Evolutionary conservation across 768 basidiomycete genomes (phyloP).

Genomic region (Rhizopogon roseolus): DNA sequence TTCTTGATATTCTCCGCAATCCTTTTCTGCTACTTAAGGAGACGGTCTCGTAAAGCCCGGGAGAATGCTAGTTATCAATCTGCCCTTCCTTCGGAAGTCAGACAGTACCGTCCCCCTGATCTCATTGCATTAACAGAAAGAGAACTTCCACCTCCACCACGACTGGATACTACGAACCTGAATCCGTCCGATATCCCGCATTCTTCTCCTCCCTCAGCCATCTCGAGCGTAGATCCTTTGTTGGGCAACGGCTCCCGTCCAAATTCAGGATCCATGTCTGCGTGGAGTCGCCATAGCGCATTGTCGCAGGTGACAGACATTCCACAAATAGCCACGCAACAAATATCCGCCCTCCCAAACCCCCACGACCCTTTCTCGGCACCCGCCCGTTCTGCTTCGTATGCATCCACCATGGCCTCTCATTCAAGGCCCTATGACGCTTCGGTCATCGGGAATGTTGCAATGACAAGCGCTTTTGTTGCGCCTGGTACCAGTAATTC

Average conservation of each 20-base stretch:
- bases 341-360: slow-evolving; percentile 1
- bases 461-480: slow-evolving; percentile 50
- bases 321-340: background rate
- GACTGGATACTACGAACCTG: background rate
- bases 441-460: background rate
- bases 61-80: background rate
- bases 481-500: slow-evolving; percentile 75
- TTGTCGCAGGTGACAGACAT: background rate
- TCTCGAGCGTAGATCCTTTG: background rate
- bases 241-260: background rate
- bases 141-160: background rate
- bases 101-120: slow-evolving; percentile 6
- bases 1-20: background rate
- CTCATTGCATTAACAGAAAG: background rate
- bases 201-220: background rate
- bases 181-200: background rate
- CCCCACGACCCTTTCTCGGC: slow-evolving; percentile 7
- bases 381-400: slow-evolving; percentile 2
- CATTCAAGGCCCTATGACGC: background rate
- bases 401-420: background rate
- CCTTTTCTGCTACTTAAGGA: slow-evolving; percentile 3
- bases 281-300: slow-evolving; percentile 3
- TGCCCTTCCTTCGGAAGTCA: slow-evolving; percentile 2
- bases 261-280: background rate
- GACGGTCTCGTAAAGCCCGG: slow-evolving; percentile 2